Evolutionary conservation across 2,329 filamentous ascomycete genomes (phyloP), one percentile per base, ranked within the genome.

Genomic region (Chaetomiaceae sp.): DNA sequence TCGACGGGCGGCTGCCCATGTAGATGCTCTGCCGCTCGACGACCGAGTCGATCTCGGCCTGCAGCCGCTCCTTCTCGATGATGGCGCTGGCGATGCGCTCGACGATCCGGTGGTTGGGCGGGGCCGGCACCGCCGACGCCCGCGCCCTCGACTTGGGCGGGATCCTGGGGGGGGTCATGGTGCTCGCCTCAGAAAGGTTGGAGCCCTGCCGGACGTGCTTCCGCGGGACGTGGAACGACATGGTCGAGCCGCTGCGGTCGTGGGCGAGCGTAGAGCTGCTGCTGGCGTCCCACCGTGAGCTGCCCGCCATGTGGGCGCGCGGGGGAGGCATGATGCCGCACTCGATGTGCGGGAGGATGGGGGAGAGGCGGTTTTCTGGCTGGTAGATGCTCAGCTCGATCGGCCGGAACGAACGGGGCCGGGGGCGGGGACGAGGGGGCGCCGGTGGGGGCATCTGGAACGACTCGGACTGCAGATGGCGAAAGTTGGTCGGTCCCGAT

Each of bases 1-100:
- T 81, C 37, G 76, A 76, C 27, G 78, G 77, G 43, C 78, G 72
- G 62, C 76, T 80, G 53, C 62, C 68, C 16, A 72, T 57, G 55
- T 80, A 83, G 30, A 82, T 65, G 63, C 77, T 84, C 65, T 81
- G 78, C 53, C 79, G 74, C 68, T 83, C 78, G 20, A 82, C 74
- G 19, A 79, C 70, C 44, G 78, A 73, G 46, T 85, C 77, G 47
- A 85, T 82, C 57, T 81, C 73, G 51, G 73, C 74, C 64, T 85
- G 73, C 38, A 82, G 65, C 50, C 68, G 70, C 49, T 85, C 82
- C 55, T 79, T 70, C 61, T 85, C 81, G 48, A 78, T 66, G 68
- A 82, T 75, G 43, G 77, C 78, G 53, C 68, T 73, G 25, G 78
- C 79, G 39, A 82, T 77, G 37, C 77, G 71, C 56, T 78, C 74